Base-by-base conservation (phyloP, 495 filamentous ascomycete genomes). In the Geopyxis carbonaria region DNA sequence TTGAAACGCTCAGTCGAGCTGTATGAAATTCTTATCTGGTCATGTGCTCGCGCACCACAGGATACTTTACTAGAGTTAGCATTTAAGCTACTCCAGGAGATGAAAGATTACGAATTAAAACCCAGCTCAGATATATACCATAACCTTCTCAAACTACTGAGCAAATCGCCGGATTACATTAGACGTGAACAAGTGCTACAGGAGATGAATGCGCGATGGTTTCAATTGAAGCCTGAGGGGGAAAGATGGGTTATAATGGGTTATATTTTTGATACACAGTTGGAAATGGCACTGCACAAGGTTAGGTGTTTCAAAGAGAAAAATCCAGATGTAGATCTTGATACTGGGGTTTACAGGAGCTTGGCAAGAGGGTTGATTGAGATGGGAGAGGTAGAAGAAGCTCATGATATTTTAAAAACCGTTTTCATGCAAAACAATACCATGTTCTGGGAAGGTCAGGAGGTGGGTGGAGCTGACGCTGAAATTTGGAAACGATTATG, bases 81-180 rank as follows among this genome's bases (percentile, higher is more conserved):
- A 13, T 59, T 56, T 10, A 45, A 48, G n/a, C 57, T 91, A 3
- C 57, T 87, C 11, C 48, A 67, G 20, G 81, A 92, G 48, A 82
- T 93, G 74, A 61, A 66, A 40, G 56, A 57, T 9, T 59, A 62
- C 33, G 64, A 66, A 0, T 64, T 93, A 28, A 53, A 64, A 18
- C 63, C 67, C 10, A 76, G 82, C 46, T 64, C 69, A 2, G 64
- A 60, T 3, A 70, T 77, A 2, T 83, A 80, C 45, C 76, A 89
- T 57, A 67, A 67, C 44, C 68, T 75, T 11, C 57, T 95, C 30
- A 73, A 76, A 64, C 14, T 46, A 21, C 37, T 85, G 73, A 71
- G 72, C 4, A 70, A 86, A 16, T 72, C 82, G 10, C 85, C 87
- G 0, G 76, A 94, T 57, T 85, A 89, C 45, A 30, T 84, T 1